Evolutionary conservation across 23 red algal genomes (phyloP).

Genomic region (Gracilaria caudata): DNA sequence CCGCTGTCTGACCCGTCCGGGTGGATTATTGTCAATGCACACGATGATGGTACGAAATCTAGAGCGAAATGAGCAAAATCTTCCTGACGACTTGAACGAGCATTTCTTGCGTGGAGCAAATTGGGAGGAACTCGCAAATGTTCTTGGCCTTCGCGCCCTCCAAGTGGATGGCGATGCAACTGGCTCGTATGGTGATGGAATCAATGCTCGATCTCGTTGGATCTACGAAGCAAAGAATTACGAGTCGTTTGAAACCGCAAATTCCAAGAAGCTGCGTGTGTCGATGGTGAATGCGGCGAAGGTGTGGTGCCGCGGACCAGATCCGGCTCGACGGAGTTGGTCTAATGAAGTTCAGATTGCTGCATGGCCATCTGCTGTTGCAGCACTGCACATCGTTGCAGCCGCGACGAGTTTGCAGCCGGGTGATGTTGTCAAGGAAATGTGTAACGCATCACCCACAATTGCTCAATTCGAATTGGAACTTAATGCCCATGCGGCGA

Average conservation of each 20-base stretch:
- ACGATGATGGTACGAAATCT: slow-evolving; percentile 18
- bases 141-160: background rate
- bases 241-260: background rate
- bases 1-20: slow-evolving; percentile 15
- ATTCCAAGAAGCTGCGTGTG: background rate
- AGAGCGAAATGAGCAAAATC: background rate
- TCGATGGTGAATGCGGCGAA: slow-evolving; percentile 26
- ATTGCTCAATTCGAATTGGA: slow-evolving; percentile 18
- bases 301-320: background rate
- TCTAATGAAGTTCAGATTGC: background rate
- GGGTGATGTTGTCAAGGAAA: background rate
- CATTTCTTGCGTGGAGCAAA: slow-evolving; percentile 20
- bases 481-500: slow-evolving; percentile 8
- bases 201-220: slow-evolving; percentile 33
- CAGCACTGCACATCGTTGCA: slow-evolving; percentile 20
- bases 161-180: background rate
- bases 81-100: background rate
- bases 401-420: background rate
- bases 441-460: slow-evolving; percentile 21
- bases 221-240: slow-evolving; percentile 18
- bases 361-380: slow-evolving; percentile 26
- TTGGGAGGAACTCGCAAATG: background rate
- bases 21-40: slow-evolving; percentile 19
- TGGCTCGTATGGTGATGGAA: slow-evolving; percentile 19
- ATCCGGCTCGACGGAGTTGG: background rate